Conservation (phyloP, 2,329 filamentous ascomycete species). For the Fusarium musae region DNA sequence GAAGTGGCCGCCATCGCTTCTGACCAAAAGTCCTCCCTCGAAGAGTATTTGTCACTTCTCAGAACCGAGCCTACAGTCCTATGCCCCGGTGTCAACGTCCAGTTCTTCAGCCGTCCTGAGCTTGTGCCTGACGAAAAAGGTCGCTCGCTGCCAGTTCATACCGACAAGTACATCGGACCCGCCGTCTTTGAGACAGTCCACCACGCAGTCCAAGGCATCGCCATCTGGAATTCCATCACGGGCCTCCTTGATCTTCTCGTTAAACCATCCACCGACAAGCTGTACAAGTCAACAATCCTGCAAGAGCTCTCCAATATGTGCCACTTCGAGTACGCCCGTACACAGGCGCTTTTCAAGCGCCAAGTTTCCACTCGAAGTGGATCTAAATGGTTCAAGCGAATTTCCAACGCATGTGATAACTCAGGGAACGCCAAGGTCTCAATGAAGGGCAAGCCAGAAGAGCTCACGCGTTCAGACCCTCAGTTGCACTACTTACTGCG, state of each 20-base stretch:
- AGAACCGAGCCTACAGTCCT: conserved; percentile 49
- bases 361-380: conserved; percentile 51
- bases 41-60: conserved; percentile 51
- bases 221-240: conserved; percentile 55
- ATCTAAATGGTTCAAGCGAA: conserved; percentile 55
- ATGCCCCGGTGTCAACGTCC: conserved; percentile 48
- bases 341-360: conserved; percentile 54
- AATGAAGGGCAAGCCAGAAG: conserved; percentile 55
- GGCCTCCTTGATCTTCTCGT: conserved; percentile 51
- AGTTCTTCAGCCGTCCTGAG: conserved; percentile 55
- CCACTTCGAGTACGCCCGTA: conserved; percentile 55
- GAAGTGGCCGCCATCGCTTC: conserved; percentile 20
- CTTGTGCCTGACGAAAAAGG: conserved; percentile 59
- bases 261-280: conserved; percentile 42
- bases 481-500: conserved; percentile 58
- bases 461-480: conserved; percentile 51
- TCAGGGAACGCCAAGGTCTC: conserved; percentile 49
- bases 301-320: conserved; percentile 60
- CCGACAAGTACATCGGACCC: conserved; percentile 55
- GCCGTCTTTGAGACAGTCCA: conserved; percentile 57
- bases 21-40: conserved; percentile 49
- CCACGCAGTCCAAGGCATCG: conserved; percentile 47
- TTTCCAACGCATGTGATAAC: conserved; percentile 50
- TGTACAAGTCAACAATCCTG: conserved; percentile 49
- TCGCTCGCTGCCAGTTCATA: conserved; percentile 49